phyloP scores from a whole-genome alignment of 2,329 filamentous ascomycete species.

The Scleromitrula shiraiana region DNA sequence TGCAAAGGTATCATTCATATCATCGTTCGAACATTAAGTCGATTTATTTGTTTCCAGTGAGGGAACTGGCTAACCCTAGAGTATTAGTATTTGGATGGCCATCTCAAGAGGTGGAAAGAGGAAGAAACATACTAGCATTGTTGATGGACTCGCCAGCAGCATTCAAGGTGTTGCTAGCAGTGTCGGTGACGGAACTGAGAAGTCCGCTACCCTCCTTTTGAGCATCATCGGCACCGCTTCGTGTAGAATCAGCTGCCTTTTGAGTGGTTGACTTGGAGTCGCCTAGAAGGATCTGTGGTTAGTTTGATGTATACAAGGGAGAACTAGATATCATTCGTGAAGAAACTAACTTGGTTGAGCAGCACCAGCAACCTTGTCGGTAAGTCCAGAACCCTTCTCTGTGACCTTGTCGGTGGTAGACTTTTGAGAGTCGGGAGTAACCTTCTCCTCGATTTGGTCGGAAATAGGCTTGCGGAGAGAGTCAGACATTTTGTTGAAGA shows the following conservation, averaged over 20 bases:
- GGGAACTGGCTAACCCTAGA: neutral
- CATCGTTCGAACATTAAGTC: too few relatives aligned
- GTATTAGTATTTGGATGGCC: neutral
- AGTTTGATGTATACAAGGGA: neutral
- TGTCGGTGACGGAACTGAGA: conserved; percentile 35
- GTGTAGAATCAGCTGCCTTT: conserved; percentile 38
- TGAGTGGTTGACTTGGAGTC: conserved; percentile 39
- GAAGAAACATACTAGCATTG: conserved; percentile 1
- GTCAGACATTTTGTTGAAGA: conserved; percentile 12
- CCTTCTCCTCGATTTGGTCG: conserved; percentile 41
- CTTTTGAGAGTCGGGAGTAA: conserved; percentile 48
- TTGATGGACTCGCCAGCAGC: conserved; percentile 10
- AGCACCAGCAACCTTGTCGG: conserved; percentile 39
- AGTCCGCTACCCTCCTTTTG: conserved; percentile 34
- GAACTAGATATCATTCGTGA: conserved; percentile 2
- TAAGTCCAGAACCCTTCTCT: conserved; percentile 37
- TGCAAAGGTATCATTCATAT: too few relatives aligned
- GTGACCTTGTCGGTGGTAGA: conserved; percentile 33
- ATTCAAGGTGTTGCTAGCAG: conserved; percentile 27
- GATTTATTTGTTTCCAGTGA: conserved; percentile 1
- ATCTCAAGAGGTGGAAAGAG: too few relatives aligned
- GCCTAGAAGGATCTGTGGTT: conserved; percentile 9
- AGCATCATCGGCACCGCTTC: conserved; percentile 34
- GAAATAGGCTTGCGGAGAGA: conserved; percentile 38
- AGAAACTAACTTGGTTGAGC: conserved; percentile 36